A percentile compares a stretch with the other conserved stretches of the same genome.
Conservation (phyloP, 768 basidiomycete species). For the Suillus occidentalis region DNA sequence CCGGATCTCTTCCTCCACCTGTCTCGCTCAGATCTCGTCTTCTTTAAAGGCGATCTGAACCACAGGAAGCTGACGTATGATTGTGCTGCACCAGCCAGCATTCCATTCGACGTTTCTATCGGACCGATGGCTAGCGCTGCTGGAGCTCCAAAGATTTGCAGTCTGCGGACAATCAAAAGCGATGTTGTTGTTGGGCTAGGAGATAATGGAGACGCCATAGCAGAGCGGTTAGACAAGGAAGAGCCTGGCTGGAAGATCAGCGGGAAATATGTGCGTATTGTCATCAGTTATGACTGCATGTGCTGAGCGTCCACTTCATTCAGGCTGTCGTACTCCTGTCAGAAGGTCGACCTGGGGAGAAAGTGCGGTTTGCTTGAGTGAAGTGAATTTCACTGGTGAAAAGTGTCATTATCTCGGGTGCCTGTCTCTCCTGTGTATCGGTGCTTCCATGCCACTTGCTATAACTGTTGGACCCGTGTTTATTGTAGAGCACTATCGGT, state of each 20-base stretch:
- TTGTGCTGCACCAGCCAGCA: conserved; percentile 82
- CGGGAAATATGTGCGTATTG: conserved; percentile 83
- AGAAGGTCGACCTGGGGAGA: conserved; percentile 86
- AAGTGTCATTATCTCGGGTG: background rate
- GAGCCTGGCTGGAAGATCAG: conserved; percentile 97
- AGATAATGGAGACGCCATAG: conserved; percentile 61
- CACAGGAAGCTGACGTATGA: conserved; percentile 90
- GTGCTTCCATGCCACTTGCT: too few species aligned
- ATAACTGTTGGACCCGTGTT: background rate
- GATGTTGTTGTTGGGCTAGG: conserved; percentile 92
- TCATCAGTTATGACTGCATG: conserved; percentile 4
- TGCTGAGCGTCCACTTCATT: conserved; percentile 14
- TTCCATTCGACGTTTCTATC: conserved; percentile 87
- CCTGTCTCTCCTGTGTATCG: background rate
- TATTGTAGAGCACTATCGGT: background rate
- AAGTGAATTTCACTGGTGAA: background rate
- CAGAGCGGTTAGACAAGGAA: conserved; percentile 76
- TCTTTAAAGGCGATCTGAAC: conserved; percentile 94
- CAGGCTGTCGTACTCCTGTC: conserved; percentile 88
- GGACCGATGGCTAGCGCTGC: conserved; percentile 88
- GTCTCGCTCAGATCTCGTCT: conserved; percentile 84
- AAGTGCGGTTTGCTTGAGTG: conserved; percentile 68
- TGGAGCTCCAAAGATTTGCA: conserved; percentile 85
- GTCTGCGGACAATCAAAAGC: conserved; percentile 90
- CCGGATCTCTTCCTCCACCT: conserved; percentile 93